These are phyloP conservation scores for Decorospora gaudefroyi DNA, from an alignment of 2,329 filamentous ascomycete genomes.

Conservation along the genomic window DNA sequence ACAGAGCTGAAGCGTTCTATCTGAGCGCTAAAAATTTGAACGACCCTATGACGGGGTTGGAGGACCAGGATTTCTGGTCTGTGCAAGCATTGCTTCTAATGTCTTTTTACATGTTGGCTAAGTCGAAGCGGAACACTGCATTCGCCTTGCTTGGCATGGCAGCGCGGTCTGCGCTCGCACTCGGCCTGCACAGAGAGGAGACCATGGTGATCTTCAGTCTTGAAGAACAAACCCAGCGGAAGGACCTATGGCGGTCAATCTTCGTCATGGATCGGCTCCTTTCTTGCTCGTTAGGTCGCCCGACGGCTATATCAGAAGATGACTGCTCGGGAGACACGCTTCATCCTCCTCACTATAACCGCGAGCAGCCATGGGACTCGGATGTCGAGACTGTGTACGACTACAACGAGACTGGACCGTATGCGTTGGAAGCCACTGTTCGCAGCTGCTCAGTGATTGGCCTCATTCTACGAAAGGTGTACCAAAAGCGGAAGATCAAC, in stretches of 20 bases:
- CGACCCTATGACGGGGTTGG: constrained; percentile 57
- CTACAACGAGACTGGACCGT: constrained; percentile 45
- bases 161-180: constrained; percentile 63
- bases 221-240: constrained; percentile 55
- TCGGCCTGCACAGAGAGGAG: constrained; percentile 66
- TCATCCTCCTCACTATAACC: constrained; percentile 33
- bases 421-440: constrained; percentile 60
- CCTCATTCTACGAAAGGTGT: constrained; percentile 62
- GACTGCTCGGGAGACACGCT: constrained; percentile 61
- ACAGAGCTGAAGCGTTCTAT: constrained; percentile 67
- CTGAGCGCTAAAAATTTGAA: constrained; percentile 61
- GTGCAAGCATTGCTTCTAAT: constrained; percentile 67
- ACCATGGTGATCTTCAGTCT: constrained; percentile 59
- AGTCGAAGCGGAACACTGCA: constrained; percentile 66
- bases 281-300: constrained; percentile 65
- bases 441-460: constrained; percentile 63
- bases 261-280: constrained; percentile 68
- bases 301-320: constrained; percentile 64
- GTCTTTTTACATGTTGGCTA: constrained; percentile 65
- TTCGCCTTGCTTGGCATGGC: constrained; percentile 66
- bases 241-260: constrained; percentile 66
- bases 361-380: constrained; percentile 24
- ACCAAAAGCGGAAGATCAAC: constrained; percentile 63
- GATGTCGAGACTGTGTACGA: constrained; percentile 19
- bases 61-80: constrained; percentile 67